Evolutionary conservation across 2,329 filamentous ascomycete species (phyloP).

Genomic region (Penicillium crustosum): DNA sequence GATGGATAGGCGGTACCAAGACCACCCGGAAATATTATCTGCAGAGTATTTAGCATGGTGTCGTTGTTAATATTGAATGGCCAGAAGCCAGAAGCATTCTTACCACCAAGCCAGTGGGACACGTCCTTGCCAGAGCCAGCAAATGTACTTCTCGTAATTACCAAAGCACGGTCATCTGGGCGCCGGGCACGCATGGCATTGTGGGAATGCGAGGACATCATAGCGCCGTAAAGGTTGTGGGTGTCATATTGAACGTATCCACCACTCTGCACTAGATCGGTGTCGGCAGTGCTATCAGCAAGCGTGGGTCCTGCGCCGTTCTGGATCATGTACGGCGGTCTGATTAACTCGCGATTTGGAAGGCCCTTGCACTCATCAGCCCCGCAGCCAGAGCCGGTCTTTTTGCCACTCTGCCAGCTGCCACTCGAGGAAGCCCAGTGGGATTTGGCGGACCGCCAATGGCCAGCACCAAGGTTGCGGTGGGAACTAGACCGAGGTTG

Average conservation of each 20-base stretch:
- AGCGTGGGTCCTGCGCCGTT: constrained; percentile 56
- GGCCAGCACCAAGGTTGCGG: constrained; percentile 11
- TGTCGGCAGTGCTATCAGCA: constrained; percentile 60
- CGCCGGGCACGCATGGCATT: constrained; percentile 58
- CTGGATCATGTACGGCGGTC: constrained; percentile 63
- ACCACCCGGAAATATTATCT: constrained; percentile 15
- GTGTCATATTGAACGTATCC: constrained; percentile 69
- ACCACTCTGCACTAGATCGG: constrained; percentile 62
- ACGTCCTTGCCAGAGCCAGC: constrained; percentile 58
- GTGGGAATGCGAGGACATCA: constrained; percentile 39
- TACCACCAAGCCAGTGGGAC: constrained; percentile 14
- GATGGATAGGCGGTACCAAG: constrained; percentile 56
- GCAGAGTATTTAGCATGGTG: background rate
- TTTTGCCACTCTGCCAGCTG: constrained; percentile 34
- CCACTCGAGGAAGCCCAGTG: background rate
- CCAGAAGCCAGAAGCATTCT: background rate
- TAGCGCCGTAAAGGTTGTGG: constrained; percentile 73
- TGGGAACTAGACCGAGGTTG: constrained; percentile 3
- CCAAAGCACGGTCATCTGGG: constrained; percentile 62
- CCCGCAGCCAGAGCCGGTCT: constrained; percentile 46
- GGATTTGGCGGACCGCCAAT: constrained; percentile 6
- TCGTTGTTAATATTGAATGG: background rate
- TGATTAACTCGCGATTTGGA: constrained; percentile 61
- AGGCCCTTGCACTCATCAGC: constrained; percentile 36
- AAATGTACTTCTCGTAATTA: constrained; percentile 75